Percentiles rank a stretch among this genome's conserved stretches.
These are phyloP conservation scores for Suillus discolor DNA, from an alignment of 768 basidiomycete species.

Conservation along the genomic window DNA sequence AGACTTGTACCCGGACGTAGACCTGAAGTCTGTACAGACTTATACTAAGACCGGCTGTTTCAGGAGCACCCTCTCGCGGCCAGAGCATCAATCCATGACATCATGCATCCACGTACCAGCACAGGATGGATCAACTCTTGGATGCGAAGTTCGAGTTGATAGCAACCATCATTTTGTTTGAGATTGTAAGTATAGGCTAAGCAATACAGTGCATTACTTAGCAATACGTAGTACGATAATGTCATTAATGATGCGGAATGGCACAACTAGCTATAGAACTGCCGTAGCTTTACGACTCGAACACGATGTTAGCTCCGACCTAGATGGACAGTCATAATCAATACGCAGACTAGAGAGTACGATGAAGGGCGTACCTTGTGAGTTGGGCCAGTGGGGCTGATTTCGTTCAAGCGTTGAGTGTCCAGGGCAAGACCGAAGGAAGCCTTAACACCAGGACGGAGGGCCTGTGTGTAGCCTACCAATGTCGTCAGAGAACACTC, in stretches of 20 bases:
- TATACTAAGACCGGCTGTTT: too few species aligned
- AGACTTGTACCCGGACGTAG: too few species aligned
- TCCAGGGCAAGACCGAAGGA: conserved; percentile 95
- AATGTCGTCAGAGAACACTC: conserved; percentile 16
- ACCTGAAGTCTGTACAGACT: too few species aligned
- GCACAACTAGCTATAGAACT: conserved; percentile 18
- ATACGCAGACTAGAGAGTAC: conserved; percentile 1
- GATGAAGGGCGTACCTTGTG: conserved; percentile 62
- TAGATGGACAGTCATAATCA: conserved; percentile 22
- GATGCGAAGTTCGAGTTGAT: not conserved
- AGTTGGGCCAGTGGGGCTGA: conserved; percentile 59
- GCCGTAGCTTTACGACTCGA: conserved; percentile 58
- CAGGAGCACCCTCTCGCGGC: too few species aligned
- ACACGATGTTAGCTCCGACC: conserved; percentile 75
- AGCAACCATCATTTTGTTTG: not conserved
- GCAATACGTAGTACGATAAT: not conserved
- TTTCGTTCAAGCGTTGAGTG: conserved; percentile 87
- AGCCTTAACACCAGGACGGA: conserved; percentile 92
- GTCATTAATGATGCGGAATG: conserved; percentile 2
- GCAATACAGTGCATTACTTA: not conserved
- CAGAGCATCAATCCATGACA: not conserved
- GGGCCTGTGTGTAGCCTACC: conserved; percentile 85
- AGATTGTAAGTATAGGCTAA: not conserved
- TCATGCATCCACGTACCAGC: not conserved
- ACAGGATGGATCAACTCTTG: not conserved